Evolutionary conservation across 2,329 filamentous ascomycete genomes (phyloP).

Genomic region (Curvularia spicifera): DNA sequence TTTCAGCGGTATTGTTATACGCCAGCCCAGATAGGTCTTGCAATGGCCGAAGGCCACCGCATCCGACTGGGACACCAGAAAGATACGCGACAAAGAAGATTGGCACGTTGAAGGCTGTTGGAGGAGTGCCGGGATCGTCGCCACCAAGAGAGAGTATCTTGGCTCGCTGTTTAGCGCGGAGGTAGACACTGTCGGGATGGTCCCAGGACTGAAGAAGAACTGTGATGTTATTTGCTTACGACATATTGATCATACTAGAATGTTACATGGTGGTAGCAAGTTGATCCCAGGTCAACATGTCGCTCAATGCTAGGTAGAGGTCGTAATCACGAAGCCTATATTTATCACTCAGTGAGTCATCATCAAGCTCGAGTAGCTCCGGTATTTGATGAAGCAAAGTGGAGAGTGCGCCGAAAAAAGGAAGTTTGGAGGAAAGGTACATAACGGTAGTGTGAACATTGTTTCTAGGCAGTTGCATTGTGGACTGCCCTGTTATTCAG

Average conservation of each 20-base stretch:
- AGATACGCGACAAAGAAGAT: not conserved
- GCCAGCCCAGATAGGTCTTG: not conserved
- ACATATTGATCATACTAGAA: not conserved
- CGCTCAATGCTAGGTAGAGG: not conserved
- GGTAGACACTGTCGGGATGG: not conserved
- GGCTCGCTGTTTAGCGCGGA: not conserved
- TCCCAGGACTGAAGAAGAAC: not conserved
- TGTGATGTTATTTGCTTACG: not conserved
- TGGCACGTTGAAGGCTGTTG: not conserved
- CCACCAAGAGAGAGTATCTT: not conserved
- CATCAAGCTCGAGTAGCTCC: not conserved
- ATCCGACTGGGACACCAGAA: not conserved
- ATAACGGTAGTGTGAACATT: no score
- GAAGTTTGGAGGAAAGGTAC: not conserved
- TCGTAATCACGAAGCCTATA: not conserved
- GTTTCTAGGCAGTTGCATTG: no score
- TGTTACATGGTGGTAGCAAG: not conserved
- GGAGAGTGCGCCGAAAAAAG: not conserved
- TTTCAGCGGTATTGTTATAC: not conserved
- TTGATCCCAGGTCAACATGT: not conserved
- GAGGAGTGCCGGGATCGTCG: not conserved
- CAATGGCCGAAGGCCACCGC: not conserved
- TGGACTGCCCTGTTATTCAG: no score
- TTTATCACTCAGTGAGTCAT: not conserved
- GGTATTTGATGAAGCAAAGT: not conserved